A percentile compares a stretch with the other conserved stretches of the same genome.
Evolutionary conservation across 2,329 filamentous ascomycete genomes (phyloP).

Genomic region (Neocucurbitaria cava): DNA sequence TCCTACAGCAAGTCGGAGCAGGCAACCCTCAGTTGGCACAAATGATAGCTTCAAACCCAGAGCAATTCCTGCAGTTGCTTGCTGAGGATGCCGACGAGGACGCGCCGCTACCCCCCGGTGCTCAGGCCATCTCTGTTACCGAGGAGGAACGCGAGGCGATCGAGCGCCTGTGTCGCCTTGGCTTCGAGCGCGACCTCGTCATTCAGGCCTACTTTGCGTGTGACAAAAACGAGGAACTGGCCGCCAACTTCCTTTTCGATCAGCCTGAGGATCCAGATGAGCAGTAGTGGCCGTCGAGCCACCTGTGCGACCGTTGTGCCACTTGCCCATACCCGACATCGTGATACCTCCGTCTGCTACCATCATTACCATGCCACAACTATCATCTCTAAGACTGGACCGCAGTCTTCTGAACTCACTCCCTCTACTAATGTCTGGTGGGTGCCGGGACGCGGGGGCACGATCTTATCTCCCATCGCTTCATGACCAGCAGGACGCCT

Average conservation of each 20-base stretch:
- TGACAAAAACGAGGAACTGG: conserved; percentile 98
- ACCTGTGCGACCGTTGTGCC: conserved; percentile 27
- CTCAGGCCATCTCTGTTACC: conserved; percentile 88
- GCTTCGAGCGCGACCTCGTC: conserved; percentile 89
- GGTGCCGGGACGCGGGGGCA: conserved; percentile 13
- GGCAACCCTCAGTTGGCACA: conserved; percentile 95
- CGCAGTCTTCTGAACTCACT: conserved; percentile 17
- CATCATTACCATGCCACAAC: conserved; percentile 30
- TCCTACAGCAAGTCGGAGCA: conserved; percentile 91
- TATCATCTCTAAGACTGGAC: conserved; percentile 23
- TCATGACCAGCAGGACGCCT: conserved; percentile 24
- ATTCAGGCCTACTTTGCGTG: conserved; percentile 99
- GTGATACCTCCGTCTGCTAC: conserved; percentile 26
- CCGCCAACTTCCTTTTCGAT: conserved; percentile 97
- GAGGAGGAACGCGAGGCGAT: conserved; percentile 97
- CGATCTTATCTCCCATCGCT: conserved; percentile 5
- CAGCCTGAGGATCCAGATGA: conserved; percentile 86
- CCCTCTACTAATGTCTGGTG: conserved; percentile 12
- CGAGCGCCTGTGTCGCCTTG: conserved; percentile 89
- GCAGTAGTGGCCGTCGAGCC: conserved; percentile 33
- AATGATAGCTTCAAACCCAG: conserved; percentile 88
- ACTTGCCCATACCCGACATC: conserved; percentile 30
- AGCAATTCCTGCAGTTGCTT: conserved; percentile 89
- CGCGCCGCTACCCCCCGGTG: conserved; percentile 82
- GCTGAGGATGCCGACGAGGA: conserved; percentile 89